These are phyloP conservation scores for Rosa lucieae DNA, from an alignment of 306 rosid genomes.

Conservation along the genomic window DNA sequence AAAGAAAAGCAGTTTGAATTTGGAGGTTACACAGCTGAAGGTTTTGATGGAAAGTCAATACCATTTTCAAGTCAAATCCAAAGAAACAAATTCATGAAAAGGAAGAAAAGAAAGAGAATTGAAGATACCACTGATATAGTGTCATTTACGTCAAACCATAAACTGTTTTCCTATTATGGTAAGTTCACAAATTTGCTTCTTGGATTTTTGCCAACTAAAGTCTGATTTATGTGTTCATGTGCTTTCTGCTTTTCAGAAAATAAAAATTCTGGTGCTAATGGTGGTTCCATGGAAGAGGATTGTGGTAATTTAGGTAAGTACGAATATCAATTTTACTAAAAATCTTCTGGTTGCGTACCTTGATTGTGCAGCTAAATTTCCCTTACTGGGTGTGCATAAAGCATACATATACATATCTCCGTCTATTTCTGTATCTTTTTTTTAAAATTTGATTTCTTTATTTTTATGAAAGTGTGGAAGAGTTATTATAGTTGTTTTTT, in stretches of 20 bases:
- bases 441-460: background rate
- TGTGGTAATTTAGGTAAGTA: slow-evolving; percentile 58
- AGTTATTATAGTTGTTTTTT: background rate
- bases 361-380: slow-evolving; percentile 1
- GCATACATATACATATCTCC: background rate
- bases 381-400: background rate
- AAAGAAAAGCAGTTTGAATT: slow-evolving; percentile 37
- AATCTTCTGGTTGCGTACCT: slow-evolving; percentile 17
- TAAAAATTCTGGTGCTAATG: slow-evolving; percentile 54
- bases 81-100: slow-evolving; percentile 53
- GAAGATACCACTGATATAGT: slow-evolving; percentile 54
- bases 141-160: slow-evolving; percentile 56
- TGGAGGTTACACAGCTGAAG: slow-evolving; percentile 39
- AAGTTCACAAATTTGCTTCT: slow-evolving; percentile 16
- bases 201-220: slow-evolving; percentile 20
- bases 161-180: slow-evolving; percentile 67
- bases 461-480: background rate
- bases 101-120: slow-evolving; percentile 65
- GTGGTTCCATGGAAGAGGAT: slow-evolving; percentile 44
- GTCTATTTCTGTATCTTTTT: background rate
- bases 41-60: slow-evolving; percentile 41
- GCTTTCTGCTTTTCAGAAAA: slow-evolving; percentile 42
- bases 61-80: slow-evolving; percentile 45
- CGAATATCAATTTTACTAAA: slow-evolving; percentile 8
- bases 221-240: slow-evolving; percentile 13